Percentiles rank a stretch among this genome's conserved stretches.
phyloP scores from a whole-genome alignment of 148 eudicot species.

The Rhododendron molle region DNA sequence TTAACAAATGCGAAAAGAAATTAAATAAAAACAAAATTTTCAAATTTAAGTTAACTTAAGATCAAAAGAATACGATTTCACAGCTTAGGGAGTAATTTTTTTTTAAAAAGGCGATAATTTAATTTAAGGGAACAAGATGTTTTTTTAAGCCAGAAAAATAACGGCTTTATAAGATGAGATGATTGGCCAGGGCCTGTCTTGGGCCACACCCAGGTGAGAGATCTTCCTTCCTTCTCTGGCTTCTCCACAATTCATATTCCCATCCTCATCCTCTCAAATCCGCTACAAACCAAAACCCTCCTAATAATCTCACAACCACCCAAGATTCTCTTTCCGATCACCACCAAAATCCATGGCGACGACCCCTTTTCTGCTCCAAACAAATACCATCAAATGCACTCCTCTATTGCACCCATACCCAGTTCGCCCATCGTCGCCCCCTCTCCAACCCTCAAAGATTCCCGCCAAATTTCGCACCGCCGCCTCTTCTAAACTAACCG shows the following conservation, averaged over 20 bases:
- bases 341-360: slow-evolving; percentile 34
- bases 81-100: too few relatives aligned
- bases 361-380: slow-evolving; percentile 36
- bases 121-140: too few relatives aligned
- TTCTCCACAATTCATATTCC: background rate
- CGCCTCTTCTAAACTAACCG: slow-evolving; percentile 11
- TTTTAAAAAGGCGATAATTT: too few relatives aligned
- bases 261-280: background rate
- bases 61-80: too few relatives aligned
- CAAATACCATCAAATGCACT: slow-evolving; percentile 30
- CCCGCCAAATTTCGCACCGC: slow-evolving; percentile 20
- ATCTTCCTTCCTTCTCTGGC: background rate
- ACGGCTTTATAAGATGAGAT: background rate
- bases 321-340: background rate
- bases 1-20: too few relatives aligned
- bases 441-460: slow-evolving; percentile 11
- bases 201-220: background rate
- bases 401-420: slow-evolving; percentile 34
- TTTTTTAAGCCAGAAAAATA: background rate
- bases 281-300: background rate
- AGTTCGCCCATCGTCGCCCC: slow-evolving; percentile 14
- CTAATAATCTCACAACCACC: background rate
- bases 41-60: too few relatives aligned
- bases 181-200: background rate
- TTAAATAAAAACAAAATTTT: too few relatives aligned